Conservation (phyloP, 805 yeast species). For the Blastobotrys americana region DNA sequence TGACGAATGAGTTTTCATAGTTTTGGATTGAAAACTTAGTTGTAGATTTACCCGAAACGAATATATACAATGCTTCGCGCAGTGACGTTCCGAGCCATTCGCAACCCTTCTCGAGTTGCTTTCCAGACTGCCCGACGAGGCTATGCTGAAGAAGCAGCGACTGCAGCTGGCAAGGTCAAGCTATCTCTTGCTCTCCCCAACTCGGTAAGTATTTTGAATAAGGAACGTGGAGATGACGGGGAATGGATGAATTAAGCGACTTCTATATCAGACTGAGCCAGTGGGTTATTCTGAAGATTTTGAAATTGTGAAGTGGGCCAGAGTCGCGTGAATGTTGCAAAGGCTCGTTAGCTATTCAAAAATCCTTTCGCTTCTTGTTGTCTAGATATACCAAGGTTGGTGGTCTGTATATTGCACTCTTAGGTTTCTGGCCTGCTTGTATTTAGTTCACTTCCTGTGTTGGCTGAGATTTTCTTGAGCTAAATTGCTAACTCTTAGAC, state of each 20-base stretch:
- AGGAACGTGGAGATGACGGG: neutral
- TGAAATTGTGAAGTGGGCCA: too few relatives aligned
- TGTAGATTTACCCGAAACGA: neutral
- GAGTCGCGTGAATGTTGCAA: too few relatives aligned
- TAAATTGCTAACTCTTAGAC: slow-evolving; percentile 22
- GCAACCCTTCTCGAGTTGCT: slow-evolving; percentile 13
- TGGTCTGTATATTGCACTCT: too few relatives aligned
- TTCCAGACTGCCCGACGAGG: slow-evolving; percentile 42
- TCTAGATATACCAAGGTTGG: too few relatives aligned
- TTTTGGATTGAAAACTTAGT: too few relatives aligned
- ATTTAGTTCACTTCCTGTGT: too few relatives aligned
- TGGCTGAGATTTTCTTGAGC: too few relatives aligned
- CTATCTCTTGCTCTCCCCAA: slow-evolving; percentile 90
- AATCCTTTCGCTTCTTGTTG: too few relatives aligned
- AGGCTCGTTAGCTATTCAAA: too few relatives aligned
- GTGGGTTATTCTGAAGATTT: too few relatives aligned
- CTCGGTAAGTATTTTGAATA: slow-evolving; percentile 39
- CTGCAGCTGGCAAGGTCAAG: slow-evolving; percentile 64
- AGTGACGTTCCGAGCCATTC: slow-evolving; percentile 1
- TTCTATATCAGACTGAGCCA: too few relatives aligned
- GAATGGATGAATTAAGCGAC: neutral
- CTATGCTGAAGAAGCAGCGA: slow-evolving; percentile 84
- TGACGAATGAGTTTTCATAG: neutral
- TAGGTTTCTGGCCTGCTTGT: too few relatives aligned
- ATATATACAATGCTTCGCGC: neutral